phyloP scores from a whole-genome alignment of 768 basidiomycete species.

The Hericium alpestre region DNA sequence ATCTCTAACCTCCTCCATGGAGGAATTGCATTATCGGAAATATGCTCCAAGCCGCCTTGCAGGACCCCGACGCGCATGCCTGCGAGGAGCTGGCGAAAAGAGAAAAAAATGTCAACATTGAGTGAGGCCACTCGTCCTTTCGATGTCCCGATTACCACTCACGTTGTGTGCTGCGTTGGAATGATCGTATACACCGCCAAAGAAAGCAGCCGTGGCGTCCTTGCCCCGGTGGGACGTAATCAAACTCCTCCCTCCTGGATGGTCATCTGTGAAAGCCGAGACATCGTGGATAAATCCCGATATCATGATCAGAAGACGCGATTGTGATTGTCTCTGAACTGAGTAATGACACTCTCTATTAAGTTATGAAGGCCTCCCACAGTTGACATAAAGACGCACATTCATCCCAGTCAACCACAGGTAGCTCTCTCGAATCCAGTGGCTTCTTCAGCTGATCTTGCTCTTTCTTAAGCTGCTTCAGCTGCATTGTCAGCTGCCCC shows the following conservation, averaged over 20 bases:
- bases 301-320: slow-evolving; percentile 57
- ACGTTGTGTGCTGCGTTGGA: slow-evolving; percentile 78
- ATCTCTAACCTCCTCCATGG: slow-evolving; percentile 2
- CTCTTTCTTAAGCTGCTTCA: slow-evolving; percentile 56
- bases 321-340: slow-evolving; percentile 63
- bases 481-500: slow-evolving; percentile 72
- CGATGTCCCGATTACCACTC: slow-evolving; percentile 8
- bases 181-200: slow-evolving; percentile 75
- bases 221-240: slow-evolving; percentile 58
- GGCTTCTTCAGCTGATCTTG: slow-evolving; percentile 64
- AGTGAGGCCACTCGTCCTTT: background rate
- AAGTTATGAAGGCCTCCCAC: too few relatives aligned
- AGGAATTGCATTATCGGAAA: slow-evolving; percentile 15
- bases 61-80: slow-evolving; percentile 72
- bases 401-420: slow-evolving; percentile 72
- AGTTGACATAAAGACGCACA: slow-evolving; percentile 34
- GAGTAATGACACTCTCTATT: background rate
- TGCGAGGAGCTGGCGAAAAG: slow-evolving; percentile 39
- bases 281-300: slow-evolving; percentile 86
- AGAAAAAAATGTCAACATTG: background rate
- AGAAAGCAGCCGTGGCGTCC: slow-evolving; percentile 78
- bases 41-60: slow-evolving; percentile 51
- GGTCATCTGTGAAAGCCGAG: slow-evolving; percentile 57
- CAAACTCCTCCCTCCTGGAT: slow-evolving; percentile 66
- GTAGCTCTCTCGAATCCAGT: slow-evolving; percentile 43